phyloP scores from a whole-genome alignment of 805 yeast genomes.

The Kodamaea lidongshanica region DNA sequence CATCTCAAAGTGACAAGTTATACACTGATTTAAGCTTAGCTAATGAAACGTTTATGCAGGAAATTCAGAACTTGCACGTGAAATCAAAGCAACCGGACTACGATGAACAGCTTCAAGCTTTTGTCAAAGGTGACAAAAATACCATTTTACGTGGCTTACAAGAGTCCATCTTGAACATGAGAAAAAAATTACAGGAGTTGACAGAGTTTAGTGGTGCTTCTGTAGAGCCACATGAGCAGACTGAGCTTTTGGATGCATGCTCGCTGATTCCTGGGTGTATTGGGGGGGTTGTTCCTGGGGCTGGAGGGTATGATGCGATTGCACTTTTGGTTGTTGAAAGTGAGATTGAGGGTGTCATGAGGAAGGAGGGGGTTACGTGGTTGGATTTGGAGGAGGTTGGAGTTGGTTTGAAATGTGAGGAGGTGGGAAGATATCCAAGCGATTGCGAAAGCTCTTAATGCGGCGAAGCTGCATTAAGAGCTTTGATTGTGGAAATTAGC shows the following conservation, averaged over 20 bases:
- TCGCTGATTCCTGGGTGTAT: slow-evolving; percentile 59
- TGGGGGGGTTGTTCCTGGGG: slow-evolving; percentile 98
- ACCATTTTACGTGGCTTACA: too few relatives aligned
- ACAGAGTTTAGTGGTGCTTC: slow-evolving; percentile 70
- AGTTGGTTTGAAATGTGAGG: slow-evolving; percentile 50
- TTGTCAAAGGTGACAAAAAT: too few relatives aligned
- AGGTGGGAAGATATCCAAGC: slow-evolving; percentile 14
- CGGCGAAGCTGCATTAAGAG: too few relatives aligned
- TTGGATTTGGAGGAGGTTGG: slow-evolving; percentile 58
- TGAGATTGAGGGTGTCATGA: slow-evolving; percentile 20
- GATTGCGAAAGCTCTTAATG: too few relatives aligned
- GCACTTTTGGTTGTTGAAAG: slow-evolving; percentile 57
- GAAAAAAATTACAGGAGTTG: slow-evolving; percentile 53
- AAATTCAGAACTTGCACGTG: slow-evolving; percentile 41
- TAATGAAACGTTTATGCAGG: slow-evolving; percentile 50
- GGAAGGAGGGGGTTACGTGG: slow-evolving; percentile 51
- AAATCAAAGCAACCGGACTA: too few relatives aligned
- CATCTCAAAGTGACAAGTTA: slow-evolving; percentile 44
- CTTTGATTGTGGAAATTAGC: too few relatives aligned
- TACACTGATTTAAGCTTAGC: slow-evolving; percentile 53
- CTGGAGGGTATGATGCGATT: slow-evolving; percentile 96
- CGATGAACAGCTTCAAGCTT: too few relatives aligned
- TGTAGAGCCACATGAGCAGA: slow-evolving; percentile 81
- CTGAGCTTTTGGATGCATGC: slow-evolving; percentile 53
- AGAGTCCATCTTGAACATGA: slow-evolving; percentile 47